Evolutionary conservation across 768 basidiomycete species (phyloP).

Genomic region (Leucocoprinus birnbaumii): DNA sequence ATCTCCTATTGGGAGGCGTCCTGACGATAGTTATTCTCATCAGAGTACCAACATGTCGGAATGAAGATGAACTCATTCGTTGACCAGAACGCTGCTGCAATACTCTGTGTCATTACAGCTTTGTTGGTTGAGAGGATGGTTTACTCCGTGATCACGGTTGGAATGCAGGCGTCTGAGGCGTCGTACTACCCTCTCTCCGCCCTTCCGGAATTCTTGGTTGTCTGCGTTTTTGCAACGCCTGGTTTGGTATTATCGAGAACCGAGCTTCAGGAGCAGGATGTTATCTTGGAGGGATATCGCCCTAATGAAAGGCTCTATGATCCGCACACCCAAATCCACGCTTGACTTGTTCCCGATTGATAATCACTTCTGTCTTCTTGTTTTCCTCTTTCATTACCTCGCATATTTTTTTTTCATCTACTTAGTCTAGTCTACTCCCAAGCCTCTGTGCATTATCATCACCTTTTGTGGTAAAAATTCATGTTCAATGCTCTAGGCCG

Average conservation of each 20-base stretch:
- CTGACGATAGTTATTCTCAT: neutral
- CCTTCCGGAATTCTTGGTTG: slow-evolving; percentile 35
- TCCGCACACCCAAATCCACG: no score
- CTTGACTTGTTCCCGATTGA: no score
- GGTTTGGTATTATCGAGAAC: slow-evolving; percentile 30
- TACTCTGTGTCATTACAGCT: slow-evolving; percentile 30
- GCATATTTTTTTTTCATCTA: no score
- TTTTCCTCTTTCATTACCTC: no score
- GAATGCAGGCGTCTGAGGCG: slow-evolving; percentile 28
- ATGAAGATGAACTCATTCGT: slow-evolving; percentile 18
- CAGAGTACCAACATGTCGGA: slow-evolving; percentile 5
- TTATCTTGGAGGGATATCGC: neutral
- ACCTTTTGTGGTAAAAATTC: no score
- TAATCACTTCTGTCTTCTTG: no score
- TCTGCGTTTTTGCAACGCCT: slow-evolving; percentile 29
- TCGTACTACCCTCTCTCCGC: slow-evolving; percentile 41
- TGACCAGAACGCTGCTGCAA: slow-evolving; percentile 22
- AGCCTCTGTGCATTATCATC: no score
- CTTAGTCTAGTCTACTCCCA: no score
- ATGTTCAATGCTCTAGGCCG: no score
- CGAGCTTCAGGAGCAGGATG: slow-evolving; percentile 17
- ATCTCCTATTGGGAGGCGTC: neutral
- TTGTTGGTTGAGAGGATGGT: slow-evolving; percentile 37
- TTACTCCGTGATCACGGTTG: slow-evolving; percentile 31
- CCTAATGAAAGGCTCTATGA: no score